A percentile compares a stretch with the other conserved stretches of the same genome.
Conservation (phyloP, 768 basidiomycete species). For the Asterophora parasitica region DNA sequence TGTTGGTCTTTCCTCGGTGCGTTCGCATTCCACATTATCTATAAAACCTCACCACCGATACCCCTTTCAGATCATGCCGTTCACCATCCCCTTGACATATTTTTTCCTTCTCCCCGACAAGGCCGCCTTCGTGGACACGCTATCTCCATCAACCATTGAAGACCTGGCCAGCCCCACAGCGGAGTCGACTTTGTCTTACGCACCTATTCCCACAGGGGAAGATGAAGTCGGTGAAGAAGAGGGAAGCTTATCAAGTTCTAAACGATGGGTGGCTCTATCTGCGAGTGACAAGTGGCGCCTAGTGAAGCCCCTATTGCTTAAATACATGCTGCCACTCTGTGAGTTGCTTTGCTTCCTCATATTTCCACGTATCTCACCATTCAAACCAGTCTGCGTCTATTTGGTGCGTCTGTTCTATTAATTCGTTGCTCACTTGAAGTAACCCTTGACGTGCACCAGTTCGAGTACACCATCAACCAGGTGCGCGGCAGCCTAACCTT, state of each 20-base stretch:
- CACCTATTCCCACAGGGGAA: constrained; percentile 36
- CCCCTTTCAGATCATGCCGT: constrained; percentile 64
- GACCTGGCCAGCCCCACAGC: constrained; percentile 27
- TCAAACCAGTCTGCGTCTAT: constrained; percentile 36
- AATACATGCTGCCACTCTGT: constrained; percentile 95
- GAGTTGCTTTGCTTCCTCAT: constrained; percentile 27
- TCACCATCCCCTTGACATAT: constrained; percentile 74
- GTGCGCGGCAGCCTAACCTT: constrained; percentile 25
- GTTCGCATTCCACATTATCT: constrained; percentile 19
- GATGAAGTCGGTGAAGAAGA: constrained; percentile 40
- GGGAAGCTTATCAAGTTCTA: constrained; percentile 30
- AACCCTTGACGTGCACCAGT: constrained; percentile 34
- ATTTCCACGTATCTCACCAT: constrained; percentile 1
- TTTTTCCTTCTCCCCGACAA: constrained; percentile 70
- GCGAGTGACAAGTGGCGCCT: constrained; percentile 75
- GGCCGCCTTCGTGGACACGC: constrained; percentile 41
- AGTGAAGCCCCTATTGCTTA: constrained; percentile 69
- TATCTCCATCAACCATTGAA: constrained; percentile 33
- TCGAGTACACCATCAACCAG: constrained; percentile 92
- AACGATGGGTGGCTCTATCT: constrained; percentile 50
- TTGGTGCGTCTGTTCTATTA: constrained; percentile 31
- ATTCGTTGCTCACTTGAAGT: not conserved
- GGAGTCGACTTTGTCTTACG: constrained; percentile 33
- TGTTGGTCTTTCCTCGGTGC: constrained; percentile 77
- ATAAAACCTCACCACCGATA: not conserved